phyloP scores from a whole-genome alignment of 75 land plant species.

The Adiantum capillusveneris region DNA sequence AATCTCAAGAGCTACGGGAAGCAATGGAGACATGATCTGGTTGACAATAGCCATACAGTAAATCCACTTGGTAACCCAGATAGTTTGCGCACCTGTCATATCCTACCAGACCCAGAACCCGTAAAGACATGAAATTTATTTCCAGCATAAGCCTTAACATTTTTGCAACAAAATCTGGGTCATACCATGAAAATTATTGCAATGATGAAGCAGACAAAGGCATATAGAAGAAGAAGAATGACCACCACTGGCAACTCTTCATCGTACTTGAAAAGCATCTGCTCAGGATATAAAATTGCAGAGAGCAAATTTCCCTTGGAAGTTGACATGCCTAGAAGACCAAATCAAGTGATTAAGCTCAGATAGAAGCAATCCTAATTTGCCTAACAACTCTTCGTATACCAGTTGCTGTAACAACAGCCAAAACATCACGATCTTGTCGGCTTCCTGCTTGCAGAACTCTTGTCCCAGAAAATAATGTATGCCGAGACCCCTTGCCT shows the following conservation, averaged over 20 bases:
- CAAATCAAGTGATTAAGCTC: background rate
- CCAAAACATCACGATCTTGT: conserved; percentile 22
- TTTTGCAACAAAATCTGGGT: background rate
- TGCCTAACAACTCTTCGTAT: too few species aligned
- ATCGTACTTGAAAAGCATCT: conserved; percentile 40
- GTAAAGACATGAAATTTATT: background rate
- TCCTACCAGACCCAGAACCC: conserved; percentile 11
- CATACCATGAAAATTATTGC: conserved; percentile 30
- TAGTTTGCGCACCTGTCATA: conserved; percentile 23
- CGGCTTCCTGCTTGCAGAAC: conserved; percentile 30
- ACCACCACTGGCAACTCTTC: conserved; percentile 38
- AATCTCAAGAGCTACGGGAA: conserved; percentile 40
- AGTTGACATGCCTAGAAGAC: conserved; percentile 27
- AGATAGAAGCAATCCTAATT: too few species aligned
- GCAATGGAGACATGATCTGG: conserved; percentile 36
- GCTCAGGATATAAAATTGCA: conserved; percentile 32
- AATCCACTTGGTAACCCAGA: conserved; percentile 38
- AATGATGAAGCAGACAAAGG: conserved; percentile 25
- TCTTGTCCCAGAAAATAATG: conserved; percentile 34
- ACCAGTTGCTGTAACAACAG: conserved; percentile 36
- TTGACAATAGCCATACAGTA: conserved; percentile 39
- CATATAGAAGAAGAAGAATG: conserved; percentile 24
- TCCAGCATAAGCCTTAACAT: background rate
- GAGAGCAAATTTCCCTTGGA: conserved; percentile 31
- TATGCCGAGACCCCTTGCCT: conserved; percentile 24